These are phyloP conservation scores for Exsudoporus floridanus DNA, from an alignment of 1,284 basidiomycete species.

Conservation along the genomic window DNA sequence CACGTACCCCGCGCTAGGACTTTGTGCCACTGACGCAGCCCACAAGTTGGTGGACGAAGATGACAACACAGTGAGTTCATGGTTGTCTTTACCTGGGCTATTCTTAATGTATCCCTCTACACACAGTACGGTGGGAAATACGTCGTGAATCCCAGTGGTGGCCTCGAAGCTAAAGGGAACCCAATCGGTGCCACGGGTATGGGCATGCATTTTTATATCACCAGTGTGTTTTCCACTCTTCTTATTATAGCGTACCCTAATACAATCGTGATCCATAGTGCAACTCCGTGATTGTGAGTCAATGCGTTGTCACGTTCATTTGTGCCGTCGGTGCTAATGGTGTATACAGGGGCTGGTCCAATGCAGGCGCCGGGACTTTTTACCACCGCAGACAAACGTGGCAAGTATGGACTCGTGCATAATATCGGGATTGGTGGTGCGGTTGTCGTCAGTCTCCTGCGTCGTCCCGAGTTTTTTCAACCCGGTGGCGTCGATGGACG, in stretches of 20 bases:
- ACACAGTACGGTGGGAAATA: slow-evolving; percentile 79
- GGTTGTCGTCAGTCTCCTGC: slow-evolving; percentile 71
- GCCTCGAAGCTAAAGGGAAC: slow-evolving; percentile 85
- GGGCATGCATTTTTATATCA: slow-evolving; percentile 87
- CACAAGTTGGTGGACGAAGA: slow-evolving; percentile 74
- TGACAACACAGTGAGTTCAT: slow-evolving; percentile 70
- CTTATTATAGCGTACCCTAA: not conserved
- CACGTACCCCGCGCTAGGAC: slow-evolving; percentile 80
- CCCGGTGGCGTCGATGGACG: slow-evolving; percentile 63
- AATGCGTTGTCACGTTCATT: not conserved
- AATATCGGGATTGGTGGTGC: slow-evolving; percentile 83
- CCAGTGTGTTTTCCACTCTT: slow-evolving; percentile 50
- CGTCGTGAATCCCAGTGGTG: slow-evolving; percentile 86
- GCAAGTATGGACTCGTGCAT: slow-evolving; percentile 80
- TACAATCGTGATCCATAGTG: slow-evolving; percentile 43
- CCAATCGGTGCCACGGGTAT: slow-evolving; percentile 84
- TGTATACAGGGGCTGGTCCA: slow-evolving; percentile 64
- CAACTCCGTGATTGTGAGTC: slow-evolving; percentile 68
- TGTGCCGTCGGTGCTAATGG: not conserved
- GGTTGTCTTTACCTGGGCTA: not conserved
- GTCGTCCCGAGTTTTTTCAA: slow-evolving; percentile 72
- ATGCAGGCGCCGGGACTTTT: slow-evolving; percentile 80
- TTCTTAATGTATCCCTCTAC: not conserved
- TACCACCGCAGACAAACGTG: slow-evolving; percentile 58
- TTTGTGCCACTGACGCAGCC: slow-evolving; percentile 69